Percentiles rank a stretch among this genome's conserved stretches.
These are phyloP conservation scores for Paracorniculantispora psalliotae DNA, from an alignment of 2,329 filamentous ascomycete genomes.

Conservation along the genomic window DNA sequence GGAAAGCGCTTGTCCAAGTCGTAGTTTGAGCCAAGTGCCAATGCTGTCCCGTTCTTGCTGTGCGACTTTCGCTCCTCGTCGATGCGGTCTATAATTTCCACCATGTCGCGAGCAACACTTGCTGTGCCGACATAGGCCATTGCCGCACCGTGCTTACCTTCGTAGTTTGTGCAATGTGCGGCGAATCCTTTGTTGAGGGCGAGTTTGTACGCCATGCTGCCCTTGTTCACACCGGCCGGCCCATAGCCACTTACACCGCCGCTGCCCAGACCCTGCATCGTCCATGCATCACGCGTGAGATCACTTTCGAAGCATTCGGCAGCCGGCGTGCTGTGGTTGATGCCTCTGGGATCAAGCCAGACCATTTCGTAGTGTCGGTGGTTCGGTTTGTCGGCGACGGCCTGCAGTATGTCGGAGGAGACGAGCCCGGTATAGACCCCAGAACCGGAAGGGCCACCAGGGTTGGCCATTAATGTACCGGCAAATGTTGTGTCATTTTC, in stretches of 20 bases:
- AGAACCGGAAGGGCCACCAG: too few relatives aligned
- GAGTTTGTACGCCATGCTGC: neutral
- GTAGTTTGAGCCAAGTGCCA: neutral
- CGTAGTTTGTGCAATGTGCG: neutral
- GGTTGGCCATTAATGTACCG: too few relatives aligned
- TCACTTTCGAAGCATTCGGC: slow-evolving; percentile 27
- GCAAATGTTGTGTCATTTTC: too few relatives aligned
- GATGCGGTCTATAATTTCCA: slow-evolving; percentile 37
- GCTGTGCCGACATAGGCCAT: slow-evolving; percentile 30
- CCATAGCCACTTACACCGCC: neutral
- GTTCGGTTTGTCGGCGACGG: slow-evolving; percentile 17
- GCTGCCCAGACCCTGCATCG: neutral
- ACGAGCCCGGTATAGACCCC: too few relatives aligned
- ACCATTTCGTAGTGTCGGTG: slow-evolving; percentile 30
- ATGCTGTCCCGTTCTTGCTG: too few relatives aligned
- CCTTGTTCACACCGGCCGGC: neutral
- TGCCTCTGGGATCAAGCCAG: slow-evolving; percentile 31
- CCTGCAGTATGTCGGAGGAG: too few relatives aligned
- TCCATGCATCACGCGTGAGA: neutral
- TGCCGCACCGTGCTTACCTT: neutral
- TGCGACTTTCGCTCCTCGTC: slow-evolving; percentile 30
- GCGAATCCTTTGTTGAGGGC: neutral
- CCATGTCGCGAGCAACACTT: slow-evolving; percentile 38
- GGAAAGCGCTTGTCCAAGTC: neutral
- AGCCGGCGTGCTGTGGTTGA: slow-evolving; percentile 26